These are phyloP conservation scores for Talaromyces trachyspermus DNA, from an alignment of 495 filamentous ascomycete genomes.

Conservation along the genomic window DNA sequence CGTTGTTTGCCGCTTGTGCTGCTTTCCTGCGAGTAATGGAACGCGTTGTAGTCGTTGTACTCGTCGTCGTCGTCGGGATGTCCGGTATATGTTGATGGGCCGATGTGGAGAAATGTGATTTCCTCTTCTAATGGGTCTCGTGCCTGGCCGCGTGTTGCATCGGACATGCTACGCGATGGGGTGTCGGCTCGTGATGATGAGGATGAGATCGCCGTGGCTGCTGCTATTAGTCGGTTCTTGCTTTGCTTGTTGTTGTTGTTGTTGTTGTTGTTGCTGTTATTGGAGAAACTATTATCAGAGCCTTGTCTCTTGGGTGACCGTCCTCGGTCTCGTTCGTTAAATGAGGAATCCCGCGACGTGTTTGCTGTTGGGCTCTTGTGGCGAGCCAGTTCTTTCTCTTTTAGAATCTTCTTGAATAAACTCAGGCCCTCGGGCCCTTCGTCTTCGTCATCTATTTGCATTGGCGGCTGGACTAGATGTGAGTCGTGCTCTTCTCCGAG, in stretches of 20 bases:
- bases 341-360: slow-evolving; percentile 8
- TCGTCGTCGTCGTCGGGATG: slow-evolving; percentile 17
- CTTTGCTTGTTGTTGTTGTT: slow-evolving; percentile 14
- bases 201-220: slow-evolving; percentile 20
- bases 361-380: slow-evolving; percentile 9
- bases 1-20: slow-evolving; percentile 9
- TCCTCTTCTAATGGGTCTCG: slow-evolving; percentile 55
- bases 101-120: slow-evolving; percentile 66
- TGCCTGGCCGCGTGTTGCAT: slow-evolving; percentile 54
- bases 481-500: slow-evolving; percentile 44
- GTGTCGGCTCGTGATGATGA: slow-evolving; percentile 31
- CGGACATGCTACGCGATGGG: slow-evolving; percentile 25
- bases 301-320: slow-evolving; percentile 15
- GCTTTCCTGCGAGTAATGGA: no score
- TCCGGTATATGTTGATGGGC: slow-evolving; percentile 45
- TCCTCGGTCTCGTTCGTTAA: slow-evolving; percentile 11
- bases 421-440: slow-evolving; percentile 31
- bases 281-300: slow-evolving; percentile 6
- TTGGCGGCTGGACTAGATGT: slow-evolving; percentile 50
- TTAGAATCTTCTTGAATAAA: slow-evolving; percentile 28
- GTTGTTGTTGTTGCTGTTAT: slow-evolving; percentile 3
- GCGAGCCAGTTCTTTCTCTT: slow-evolving; percentile 27
- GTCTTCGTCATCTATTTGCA: slow-evolving; percentile 45
- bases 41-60: slow-evolving; percentile 8
- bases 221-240: slow-evolving; percentile 13